These are phyloP conservation scores for Cladobotryum mycophilum DNA, from an alignment of 2,329 filamentous ascomycete genomes.

Conservation along the genomic window DNA sequence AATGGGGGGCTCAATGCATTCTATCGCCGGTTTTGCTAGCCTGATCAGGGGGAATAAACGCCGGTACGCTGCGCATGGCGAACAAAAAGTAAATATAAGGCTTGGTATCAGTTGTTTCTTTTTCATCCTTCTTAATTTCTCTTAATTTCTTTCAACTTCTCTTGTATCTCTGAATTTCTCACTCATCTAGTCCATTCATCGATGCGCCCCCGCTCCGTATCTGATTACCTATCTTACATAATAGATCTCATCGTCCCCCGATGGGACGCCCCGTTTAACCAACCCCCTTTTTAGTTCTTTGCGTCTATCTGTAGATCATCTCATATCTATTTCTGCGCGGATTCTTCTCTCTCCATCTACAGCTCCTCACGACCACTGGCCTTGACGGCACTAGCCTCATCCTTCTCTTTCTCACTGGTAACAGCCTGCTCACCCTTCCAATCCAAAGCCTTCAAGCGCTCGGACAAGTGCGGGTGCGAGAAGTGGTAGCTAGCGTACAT, in stretches of 20 bases:
- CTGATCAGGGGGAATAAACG: too few relatives aligned
- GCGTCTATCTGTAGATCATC: background rate
- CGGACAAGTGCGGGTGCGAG: constrained; percentile 92
- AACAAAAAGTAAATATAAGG: background rate
- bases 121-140: background rate
- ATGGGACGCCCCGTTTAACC: background rate
- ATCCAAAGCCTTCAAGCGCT: constrained; percentile 82
- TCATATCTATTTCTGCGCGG: background rate
- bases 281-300: background rate
- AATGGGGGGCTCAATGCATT: too few relatives aligned
- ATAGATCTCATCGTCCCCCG: too few relatives aligned
- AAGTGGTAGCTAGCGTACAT: constrained; percentile 98
- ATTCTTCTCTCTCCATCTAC: constrained; percentile 35
- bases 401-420: constrained; percentile 34
- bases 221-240: too few relatives aligned
- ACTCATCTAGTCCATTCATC: too few relatives aligned
- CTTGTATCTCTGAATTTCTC: background rate
- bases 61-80: too few relatives aligned
- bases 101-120: background rate
- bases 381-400: constrained; percentile 48
- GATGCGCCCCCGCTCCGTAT: too few relatives aligned
- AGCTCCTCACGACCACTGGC: constrained; percentile 69
- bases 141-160: background rate
- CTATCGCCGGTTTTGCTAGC: too few relatives aligned
- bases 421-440: constrained; percentile 63